A percentile compares a stretch with the other conserved stretches of the same genome.
These are phyloP conservation scores for Yarrowia galli DNA, from an alignment of 1,139 yeast species.

Conservation along the genomic window DNA sequence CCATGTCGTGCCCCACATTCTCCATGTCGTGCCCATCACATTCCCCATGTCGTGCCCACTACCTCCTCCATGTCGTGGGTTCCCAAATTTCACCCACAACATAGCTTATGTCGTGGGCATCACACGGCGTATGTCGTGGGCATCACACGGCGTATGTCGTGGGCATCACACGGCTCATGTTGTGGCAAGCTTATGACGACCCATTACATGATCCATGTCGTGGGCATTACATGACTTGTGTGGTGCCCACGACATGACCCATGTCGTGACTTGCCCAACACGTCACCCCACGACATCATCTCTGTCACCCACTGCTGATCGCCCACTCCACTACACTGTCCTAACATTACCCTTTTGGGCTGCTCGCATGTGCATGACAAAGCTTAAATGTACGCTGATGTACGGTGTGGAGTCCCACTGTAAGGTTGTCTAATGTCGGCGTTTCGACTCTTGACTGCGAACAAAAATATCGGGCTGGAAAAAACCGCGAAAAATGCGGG, in stretches of 20 bases:
- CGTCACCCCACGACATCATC: neutral
- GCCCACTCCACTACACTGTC: neutral
- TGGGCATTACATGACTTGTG: neutral
- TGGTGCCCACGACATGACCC: neutral
- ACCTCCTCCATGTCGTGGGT: too few species aligned
- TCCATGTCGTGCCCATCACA: neutral
- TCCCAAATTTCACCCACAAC: too few species aligned
- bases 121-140: too few species aligned
- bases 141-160: too few species aligned
- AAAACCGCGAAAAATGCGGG: too few species aligned
- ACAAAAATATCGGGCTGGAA: too few species aligned
- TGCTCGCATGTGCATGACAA: constrained; percentile 2
- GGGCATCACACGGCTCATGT: too few species aligned
- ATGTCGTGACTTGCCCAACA: neutral
- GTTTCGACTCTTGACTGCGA: neutral
- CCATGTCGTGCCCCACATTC: neutral
- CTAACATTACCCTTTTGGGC: constrained; percentile 23
- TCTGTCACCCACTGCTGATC: neutral
- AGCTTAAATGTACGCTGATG: too few species aligned
- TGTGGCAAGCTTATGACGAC: too few species aligned
- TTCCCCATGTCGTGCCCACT: neutral
- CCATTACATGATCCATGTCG: neutral
- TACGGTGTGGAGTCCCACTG: constrained; percentile 8
- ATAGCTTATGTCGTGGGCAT: too few species aligned
- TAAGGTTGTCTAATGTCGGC: neutral